Percentiles rank a stretch among this genome's conserved stretches.
Conservation (phyloP, 1,139 yeast species). For the Protomyces pachydermus region DNA sequence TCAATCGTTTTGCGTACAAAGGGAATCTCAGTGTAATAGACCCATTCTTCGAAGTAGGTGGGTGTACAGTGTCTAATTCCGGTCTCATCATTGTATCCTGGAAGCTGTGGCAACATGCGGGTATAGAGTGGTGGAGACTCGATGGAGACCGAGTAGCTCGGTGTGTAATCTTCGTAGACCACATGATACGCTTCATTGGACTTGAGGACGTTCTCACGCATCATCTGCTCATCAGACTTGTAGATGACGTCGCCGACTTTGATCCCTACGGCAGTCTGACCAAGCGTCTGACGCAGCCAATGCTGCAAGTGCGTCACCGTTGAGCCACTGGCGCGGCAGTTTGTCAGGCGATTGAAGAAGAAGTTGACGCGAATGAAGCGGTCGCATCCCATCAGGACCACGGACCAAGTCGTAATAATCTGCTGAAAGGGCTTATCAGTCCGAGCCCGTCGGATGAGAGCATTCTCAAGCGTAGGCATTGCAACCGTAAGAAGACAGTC, state of each 20-base stretch:
- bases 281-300: constrained; percentile 11
- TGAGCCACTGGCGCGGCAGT: constrained; percentile 11
- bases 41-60: constrained; percentile 20
- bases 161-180: constrained; percentile 22
- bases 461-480: not conserved
- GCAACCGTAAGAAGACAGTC: no score
- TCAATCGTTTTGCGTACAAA: constrained; percentile 10
- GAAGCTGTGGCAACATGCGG: not conserved
- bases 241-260: constrained; percentile 14
- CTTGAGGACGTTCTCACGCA: constrained; percentile 17
- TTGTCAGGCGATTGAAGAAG: constrained; percentile 9
- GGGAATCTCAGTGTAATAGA: constrained; percentile 21
- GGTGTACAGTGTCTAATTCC: constrained; percentile 2
- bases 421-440: constrained; percentile 3
- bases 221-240: constrained; percentile 15
- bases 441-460: constrained; percentile 1
- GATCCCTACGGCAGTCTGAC: constrained; percentile 14
- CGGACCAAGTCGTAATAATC: constrained; percentile 12
- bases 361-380: constrained; percentile 9
- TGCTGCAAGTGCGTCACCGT: constrained; percentile 16
- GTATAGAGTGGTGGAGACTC: constrained; percentile 14
- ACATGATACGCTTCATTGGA: constrained; percentile 10
- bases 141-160: constrained; percentile 6
- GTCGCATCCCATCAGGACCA: constrained; percentile 17
- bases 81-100: constrained; percentile 6